Percentiles rank a stretch among this genome's conserved stretches.
Conservation (phyloP, 345 rosid species). For the Erodium maritimum region DNA sequence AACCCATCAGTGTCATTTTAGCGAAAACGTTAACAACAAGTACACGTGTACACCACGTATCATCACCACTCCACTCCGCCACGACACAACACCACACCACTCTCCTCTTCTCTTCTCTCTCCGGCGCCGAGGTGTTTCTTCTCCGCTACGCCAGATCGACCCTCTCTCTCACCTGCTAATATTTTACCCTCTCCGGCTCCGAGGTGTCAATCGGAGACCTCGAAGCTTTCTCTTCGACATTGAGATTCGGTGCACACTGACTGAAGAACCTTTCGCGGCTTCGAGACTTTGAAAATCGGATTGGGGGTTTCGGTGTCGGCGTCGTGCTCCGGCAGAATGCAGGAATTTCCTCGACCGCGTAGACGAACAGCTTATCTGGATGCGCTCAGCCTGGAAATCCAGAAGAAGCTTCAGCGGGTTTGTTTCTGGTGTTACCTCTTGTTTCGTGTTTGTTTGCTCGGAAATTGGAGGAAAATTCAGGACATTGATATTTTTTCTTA, state of each 20-base stretch:
- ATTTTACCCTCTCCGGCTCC: too few relatives aligned
- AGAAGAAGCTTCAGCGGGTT: constrained; percentile 91
- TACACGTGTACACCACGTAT: too few relatives aligned
- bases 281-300: too few relatives aligned
- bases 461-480: neutral
- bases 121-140: neutral
- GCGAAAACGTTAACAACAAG: neutral
- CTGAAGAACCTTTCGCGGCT: neutral
- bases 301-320: too few relatives aligned
- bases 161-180: neutral
- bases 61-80: too few relatives aligned
- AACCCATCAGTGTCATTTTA: neutral
- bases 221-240: too few relatives aligned
- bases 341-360: constrained; percentile 21
- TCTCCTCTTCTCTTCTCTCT: too few relatives aligned
- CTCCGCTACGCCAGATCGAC: neutral
- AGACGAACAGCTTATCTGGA: constrained; percentile 55
- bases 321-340: neutral
- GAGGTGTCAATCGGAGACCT: too few relatives aligned
- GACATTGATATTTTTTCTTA: neutral
- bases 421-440: constrained; percentile 8
- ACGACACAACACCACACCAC: too few relatives aligned
- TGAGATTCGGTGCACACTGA: neutral
- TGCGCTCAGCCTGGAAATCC: constrained; percentile 76
- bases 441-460: neutral